Base-by-base conservation (phyloP, 1,284 basidiomycete species). In the Farysia itapuensis region DNA sequence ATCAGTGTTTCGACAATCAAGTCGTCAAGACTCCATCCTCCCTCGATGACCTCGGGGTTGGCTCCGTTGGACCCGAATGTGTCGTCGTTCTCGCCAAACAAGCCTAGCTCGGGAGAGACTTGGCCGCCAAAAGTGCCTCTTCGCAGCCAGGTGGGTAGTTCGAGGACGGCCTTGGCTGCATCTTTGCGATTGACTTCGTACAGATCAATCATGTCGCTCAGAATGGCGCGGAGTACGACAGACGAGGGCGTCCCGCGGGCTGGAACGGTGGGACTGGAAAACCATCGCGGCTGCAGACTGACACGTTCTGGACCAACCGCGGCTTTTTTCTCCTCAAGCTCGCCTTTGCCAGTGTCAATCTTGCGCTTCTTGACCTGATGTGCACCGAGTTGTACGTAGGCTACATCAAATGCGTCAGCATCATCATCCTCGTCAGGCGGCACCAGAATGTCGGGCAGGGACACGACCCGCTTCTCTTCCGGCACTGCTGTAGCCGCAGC, bases 181-280 rank as follows among this genome's bases (percentile, higher is more conserved):
- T 98, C 94, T 77, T 95, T 96, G 42, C 94, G 84, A 77, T 99
- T 98, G 35, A 95, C 84, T 77, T 98, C 94, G 74, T 90, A 98
- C 22, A 97, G 87, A 64, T 91, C 85, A 42, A 96, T 79, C 35
- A 88, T 84, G 74, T 97, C 93, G n/a, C 85, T 79, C 8, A 96
- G 77, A 20, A 86, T 81, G 8, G 86, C 83, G 19, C 87, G 87
- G 14, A 95, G 82, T 21, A 87, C 82, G 75, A 93, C 93, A 2
- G 90, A 90, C 7, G 83, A 79, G 0, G 88, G 83, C 1, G 85
- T 86, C 35, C 81, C 81, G 4, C 86, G 82, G 41, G 86, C 82
- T 0, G 90, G 90, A 1, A 90, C 86, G 29, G 39, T 35, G 3
- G 48, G 45, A 37, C 52, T 60, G 30, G 35, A 43, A 29, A 75